These are phyloP conservation scores for Xylaria telfairii DNA, from an alignment of 495 filamentous ascomycete species.

Conservation along the genomic window DNA sequence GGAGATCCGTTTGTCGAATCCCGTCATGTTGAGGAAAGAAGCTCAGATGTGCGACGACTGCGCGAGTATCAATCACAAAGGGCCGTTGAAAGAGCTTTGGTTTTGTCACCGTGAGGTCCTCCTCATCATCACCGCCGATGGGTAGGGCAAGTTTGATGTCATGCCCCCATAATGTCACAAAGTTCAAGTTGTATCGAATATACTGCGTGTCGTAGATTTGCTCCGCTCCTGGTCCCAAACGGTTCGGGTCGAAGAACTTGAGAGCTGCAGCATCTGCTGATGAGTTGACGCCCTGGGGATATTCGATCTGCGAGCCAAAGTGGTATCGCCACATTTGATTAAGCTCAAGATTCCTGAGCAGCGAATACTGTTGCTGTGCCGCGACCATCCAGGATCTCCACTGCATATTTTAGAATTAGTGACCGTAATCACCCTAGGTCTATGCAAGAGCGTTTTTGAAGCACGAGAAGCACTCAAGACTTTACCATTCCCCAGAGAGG, in stretches of 20 bases:
- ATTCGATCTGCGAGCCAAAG: conserved; percentile 45
- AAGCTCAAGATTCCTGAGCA: conserved; percentile 58
- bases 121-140: conserved; percentile 41
- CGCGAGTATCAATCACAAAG: conserved; percentile 59
- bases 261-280: conserved; percentile 24
- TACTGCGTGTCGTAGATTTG: conserved; percentile 55
- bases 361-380: conserved; percentile 62
- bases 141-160: conserved; percentile 43
- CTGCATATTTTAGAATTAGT: conserved; percentile 33
- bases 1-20: conserved; percentile 56
- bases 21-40: conserved; percentile 48
- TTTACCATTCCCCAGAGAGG: background rate
- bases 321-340: conserved; percentile 55
- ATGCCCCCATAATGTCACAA: conserved; percentile 55
- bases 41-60: conserved; percentile 58
- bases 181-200: conserved; percentile 51
- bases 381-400: conserved; percentile 56
- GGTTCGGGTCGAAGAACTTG: conserved; percentile 23
- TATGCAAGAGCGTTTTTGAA: background rate
- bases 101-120: conserved; percentile 39
- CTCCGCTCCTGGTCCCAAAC: conserved; percentile 34
- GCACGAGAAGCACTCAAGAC: background rate
- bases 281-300: conserved; percentile 25
- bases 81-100: conserved; percentile 35
- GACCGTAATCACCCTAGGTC: background rate